Base-by-base conservation (phyloP, 768 basidiomycete genomes). In the Sporobolomyces pararoseus region DNA sequence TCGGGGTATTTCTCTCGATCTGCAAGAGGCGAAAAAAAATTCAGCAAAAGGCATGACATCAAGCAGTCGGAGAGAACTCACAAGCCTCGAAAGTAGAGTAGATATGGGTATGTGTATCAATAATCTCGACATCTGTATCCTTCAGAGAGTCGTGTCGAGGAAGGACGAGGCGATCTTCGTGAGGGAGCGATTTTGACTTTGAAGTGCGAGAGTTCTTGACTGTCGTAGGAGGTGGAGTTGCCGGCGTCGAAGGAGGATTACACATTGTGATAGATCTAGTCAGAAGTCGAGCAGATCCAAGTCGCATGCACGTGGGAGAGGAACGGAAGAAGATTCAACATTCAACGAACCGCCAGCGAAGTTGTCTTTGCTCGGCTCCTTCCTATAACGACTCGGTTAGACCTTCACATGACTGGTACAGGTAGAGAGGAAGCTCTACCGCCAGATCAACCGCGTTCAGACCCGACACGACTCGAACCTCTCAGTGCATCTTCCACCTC, bases 91-190 rank as follows among this genome's bases (percentile, higher is more conserved):
- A 92, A 0, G 90, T 93, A 0, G 88, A 85, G 13, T 87, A 82
- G n/a, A 92, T 81, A 75, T 92, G 91, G 0, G 89, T 90, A 80
- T 93, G 91, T 0, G 90, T 92, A 80, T 93, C 91, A 23, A 91
- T 82, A 74, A 92, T 85, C 49, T 63, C 61, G 12, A 69, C 47
- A 31, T 13, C 53, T 31, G 10, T 42, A 7, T 37, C 35, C 32
- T 39, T 27, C 12, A 67, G 16, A 14, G 52, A 55, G 6, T 46
- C 52, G 31, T 67, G 66, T 10, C n/a, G 7, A 9, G 71, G 71
- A 1, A 68, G 58, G 12, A 64, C 31, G 3, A 72, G 58, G 0
- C 53, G 44, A 23, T n/a, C 29, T 34, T 72, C 71, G 58, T 10
- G 25, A 13, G 66, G 71, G 0, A 58, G 44, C n/a, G 39, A 37